phyloP scores from a whole-genome alignment of 2,329 filamentous ascomycete species.

The Arthroderma sp. region DNA sequence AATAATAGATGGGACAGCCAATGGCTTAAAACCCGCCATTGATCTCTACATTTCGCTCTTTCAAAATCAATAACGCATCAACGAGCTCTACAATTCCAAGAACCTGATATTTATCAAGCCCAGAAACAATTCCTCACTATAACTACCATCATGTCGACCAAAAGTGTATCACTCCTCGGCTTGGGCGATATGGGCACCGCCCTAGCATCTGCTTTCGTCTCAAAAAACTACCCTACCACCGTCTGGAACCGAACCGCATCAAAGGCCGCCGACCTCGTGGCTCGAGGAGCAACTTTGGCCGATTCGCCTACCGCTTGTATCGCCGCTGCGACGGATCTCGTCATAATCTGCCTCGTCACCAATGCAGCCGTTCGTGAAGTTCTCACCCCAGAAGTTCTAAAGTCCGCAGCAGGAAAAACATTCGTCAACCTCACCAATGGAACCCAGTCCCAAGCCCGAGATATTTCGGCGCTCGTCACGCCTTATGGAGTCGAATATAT shows the following conservation, averaged over 20 bases:
- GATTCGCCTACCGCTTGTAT: background rate
- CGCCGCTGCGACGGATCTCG: background rate
- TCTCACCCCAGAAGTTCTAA: background rate
- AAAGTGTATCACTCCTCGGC: slow-evolving; percentile 2
- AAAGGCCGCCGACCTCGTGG: slow-evolving; percentile 1
- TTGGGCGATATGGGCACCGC: slow-evolving; percentile 4
- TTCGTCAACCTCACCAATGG: slow-evolving; percentile 5
- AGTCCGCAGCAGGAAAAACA: background rate
- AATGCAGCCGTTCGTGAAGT: slow-evolving; percentile 1
- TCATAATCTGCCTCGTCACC: slow-evolving; percentile 4
- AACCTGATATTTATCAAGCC: too few relatives aligned
- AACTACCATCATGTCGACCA: background rate
- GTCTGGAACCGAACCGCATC: slow-evolving; percentile 4
- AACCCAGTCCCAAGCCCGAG: background rate
- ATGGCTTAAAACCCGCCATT: too few relatives aligned
- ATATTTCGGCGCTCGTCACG: background rate
- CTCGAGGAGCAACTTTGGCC: slow-evolving; percentile 1
- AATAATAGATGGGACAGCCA: too few relatives aligned
- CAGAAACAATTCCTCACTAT: background rate
- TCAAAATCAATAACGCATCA: too few relatives aligned
- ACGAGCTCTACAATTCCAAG: too few relatives aligned
- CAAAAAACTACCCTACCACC: slow-evolving; percentile 1
- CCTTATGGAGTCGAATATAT: slow-evolving; percentile 1
- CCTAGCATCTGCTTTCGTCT: slow-evolving; percentile 3
- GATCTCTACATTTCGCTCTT: too few relatives aligned